Conservation (phyloP, 768 basidiomycete genomes). For the Sistotremastrum suecicum region DNA sequence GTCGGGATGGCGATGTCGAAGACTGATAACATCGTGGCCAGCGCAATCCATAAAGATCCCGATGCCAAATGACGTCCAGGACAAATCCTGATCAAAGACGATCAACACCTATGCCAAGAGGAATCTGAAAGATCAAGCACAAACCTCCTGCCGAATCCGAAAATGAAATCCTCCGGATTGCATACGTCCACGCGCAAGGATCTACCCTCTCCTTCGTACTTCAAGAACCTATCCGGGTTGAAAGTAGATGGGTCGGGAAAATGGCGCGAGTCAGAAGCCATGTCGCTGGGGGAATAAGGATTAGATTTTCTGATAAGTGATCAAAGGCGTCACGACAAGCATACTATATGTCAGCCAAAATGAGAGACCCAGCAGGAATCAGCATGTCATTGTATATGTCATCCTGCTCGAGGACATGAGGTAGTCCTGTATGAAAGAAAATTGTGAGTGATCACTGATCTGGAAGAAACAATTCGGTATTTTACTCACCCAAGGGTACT, state of each 20-base stretch:
- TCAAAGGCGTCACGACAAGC: neutral
- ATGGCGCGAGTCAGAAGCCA: constrained; percentile 16
- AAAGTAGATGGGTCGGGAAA: constrained; percentile 16
- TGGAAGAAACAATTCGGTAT: too few species aligned
- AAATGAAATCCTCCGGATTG: too few species aligned
- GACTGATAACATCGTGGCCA: constrained; percentile 22
- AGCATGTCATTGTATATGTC: constrained; percentile 8
- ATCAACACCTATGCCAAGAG: neutral
- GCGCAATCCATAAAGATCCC: constrained; percentile 21
- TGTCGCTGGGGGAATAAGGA: constrained; percentile 10
- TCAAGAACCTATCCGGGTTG: constrained; percentile 17
- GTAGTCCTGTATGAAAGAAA: neutral
- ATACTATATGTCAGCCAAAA: constrained; percentile 10
- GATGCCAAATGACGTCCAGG: constrained; percentile 23
- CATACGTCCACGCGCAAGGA: too few species aligned
- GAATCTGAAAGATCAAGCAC: too few species aligned
- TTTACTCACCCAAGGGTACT: too few species aligned
- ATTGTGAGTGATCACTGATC: too few species aligned
- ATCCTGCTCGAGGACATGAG: constrained; percentile 5
- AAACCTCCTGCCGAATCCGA: too few species aligned
- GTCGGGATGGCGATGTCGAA: constrained; percentile 18
- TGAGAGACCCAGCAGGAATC: constrained; percentile 10
- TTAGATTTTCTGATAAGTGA: too few species aligned
- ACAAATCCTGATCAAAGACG: constrained; percentile 12
- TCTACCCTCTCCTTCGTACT: neutral